Base-by-base conservation (phyloP, 73 alveolate genomes). In the Durusdinium trenchii region DNA sequence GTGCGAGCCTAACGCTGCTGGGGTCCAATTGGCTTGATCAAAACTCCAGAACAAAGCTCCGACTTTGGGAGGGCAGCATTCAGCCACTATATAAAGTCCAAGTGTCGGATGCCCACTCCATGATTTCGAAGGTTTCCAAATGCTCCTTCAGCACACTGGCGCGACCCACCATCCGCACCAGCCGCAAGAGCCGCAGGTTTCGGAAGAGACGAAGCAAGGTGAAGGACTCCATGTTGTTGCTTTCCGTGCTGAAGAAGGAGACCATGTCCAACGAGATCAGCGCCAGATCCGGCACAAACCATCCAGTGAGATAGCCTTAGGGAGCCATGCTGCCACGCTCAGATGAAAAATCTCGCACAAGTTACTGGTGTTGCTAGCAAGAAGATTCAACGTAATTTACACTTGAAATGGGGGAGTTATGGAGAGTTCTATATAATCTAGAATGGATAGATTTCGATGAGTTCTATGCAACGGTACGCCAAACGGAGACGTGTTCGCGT, bases 161-260 rank as follows among this genome's bases (percentile, higher is more conserved):
- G 10, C 96, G 96, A 20, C 82, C 86, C 40, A 73, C 16, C 96
- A 89, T 89, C 86, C 76, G 30, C 86, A 89, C 85, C n/a, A 89
- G 40, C 30, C 96, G 9, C 69, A 89, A 38, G 38, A 89, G 75
- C 2, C 96, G 62, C 23, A 89, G 86, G 51, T 75, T 89, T 18
- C 96, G 96, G 51, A 89, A 89, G 86, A 89, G 96, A 23, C 96
- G 96, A 9, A 89, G 73, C 96, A 89, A n/a, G 9, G 96, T 89
- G 52, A 89, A 73, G 40, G 69, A 38, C 40, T 89, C 86, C 52
- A 61, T 50, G 18, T 61, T 51, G 30, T 23, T 3, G 26, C 26
- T 5, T 38, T 46, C 54, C 64, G 82, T 73, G 46, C 43, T 9
- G 45, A 61, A 89, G 67, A 89, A 38, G 1, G 96, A 48, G 6